Conservation (phyloP, 1,139 yeast genomes). For the Lizanozyma gosingica region DNA sequence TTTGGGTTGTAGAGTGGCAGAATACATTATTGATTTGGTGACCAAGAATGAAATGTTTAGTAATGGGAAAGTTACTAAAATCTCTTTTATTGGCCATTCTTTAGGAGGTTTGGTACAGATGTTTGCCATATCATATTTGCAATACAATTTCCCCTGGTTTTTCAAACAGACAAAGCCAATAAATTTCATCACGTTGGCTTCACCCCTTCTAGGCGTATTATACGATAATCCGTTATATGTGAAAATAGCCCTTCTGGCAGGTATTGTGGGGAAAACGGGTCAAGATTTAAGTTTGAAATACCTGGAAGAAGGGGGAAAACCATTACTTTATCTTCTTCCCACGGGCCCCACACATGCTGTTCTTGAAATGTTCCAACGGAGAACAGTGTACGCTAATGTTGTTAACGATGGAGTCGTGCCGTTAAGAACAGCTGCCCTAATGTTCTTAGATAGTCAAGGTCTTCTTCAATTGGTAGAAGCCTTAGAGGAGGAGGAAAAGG, state of each 20-base stretch:
- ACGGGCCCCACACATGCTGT: slow-evolving; percentile 72
- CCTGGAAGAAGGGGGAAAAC: slow-evolving; percentile 36
- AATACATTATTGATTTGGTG: slow-evolving; percentile 57
- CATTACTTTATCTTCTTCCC: slow-evolving; percentile 67
- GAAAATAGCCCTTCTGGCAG: slow-evolving; percentile 75
- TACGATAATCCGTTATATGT: slow-evolving; percentile 86
- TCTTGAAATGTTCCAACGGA: slow-evolving; percentile 49
- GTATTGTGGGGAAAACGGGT: slow-evolving; percentile 90
- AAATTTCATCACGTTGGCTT: slow-evolving; percentile 79
- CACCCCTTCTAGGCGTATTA: slow-evolving; percentile 79
- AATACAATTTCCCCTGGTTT: slow-evolving; percentile 62
- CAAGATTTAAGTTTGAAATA: slow-evolving; percentile 66
- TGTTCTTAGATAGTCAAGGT: slow-evolving; percentile 35
- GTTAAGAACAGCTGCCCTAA: slow-evolving; percentile 46
- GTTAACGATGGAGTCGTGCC: slow-evolving; percentile 94
- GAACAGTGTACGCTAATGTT: slow-evolving; percentile 74
- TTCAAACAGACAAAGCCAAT: slow-evolving; percentile 60
- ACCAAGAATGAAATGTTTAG: slow-evolving; percentile 23
- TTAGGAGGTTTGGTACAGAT: slow-evolving; percentile 88
- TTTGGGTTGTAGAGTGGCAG: slow-evolving; percentile 76
- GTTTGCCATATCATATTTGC: slow-evolving; percentile 80
- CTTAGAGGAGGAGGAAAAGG: slow-evolving; percentile 5
- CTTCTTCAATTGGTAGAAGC: slow-evolving; percentile 7
- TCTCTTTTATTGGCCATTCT: slow-evolving; percentile 89
- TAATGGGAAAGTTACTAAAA: slow-evolving; percentile 36